Percentiles rank a stretch among this genome's conserved stretches.
These are phyloP conservation scores for Phaffomyces opuntiae DNA, from an alignment of 805 yeast genomes.

Conservation along the genomic window DNA sequence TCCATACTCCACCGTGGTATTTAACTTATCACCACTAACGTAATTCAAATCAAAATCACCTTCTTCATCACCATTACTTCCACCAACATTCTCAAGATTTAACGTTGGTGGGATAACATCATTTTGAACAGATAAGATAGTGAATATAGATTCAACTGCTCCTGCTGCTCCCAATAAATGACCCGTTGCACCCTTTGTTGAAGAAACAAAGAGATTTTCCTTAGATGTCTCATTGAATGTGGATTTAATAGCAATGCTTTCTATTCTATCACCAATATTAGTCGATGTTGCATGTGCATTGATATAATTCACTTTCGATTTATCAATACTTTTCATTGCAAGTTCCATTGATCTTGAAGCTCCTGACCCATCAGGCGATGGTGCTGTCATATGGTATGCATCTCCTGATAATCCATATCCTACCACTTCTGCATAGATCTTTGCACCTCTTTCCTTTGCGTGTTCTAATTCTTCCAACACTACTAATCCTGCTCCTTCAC, in stretches of 20 bases:
- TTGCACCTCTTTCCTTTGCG: constrained; percentile 57
- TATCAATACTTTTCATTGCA: constrained; percentile 50
- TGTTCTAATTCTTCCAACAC: constrained; percentile 72
- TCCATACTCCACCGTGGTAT: constrained; percentile 45
- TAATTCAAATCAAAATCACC: constrained; percentile 47
- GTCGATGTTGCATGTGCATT: constrained; percentile 99
- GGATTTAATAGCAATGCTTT: constrained; percentile 61
- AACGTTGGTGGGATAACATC: constrained; percentile 71
- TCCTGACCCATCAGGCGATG: constrained; percentile 75
- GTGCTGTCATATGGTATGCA: constrained; percentile 90
- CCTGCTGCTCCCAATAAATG: constrained; percentile 97
- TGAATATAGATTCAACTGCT: constrained; percentile 81
- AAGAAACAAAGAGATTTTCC: constrained; percentile 46
- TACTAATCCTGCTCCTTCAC: constrained; percentile 88
- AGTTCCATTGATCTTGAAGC: constrained; percentile 76
- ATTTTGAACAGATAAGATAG: constrained; percentile 56
- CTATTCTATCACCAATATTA: constrained; percentile 81
- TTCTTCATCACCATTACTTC: constrained; percentile 32
- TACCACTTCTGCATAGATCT: constrained; percentile 69
- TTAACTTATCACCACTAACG: constrained; percentile 39
- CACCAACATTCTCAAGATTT: constrained; percentile 53
- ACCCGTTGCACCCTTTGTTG: constrained; percentile 90
- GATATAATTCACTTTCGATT: constrained; percentile 57
- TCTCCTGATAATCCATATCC: constrained; percentile 94
- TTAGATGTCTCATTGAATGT: constrained; percentile 35